Percentiles rank a stretch among this genome's conserved stretches.
Evolutionary conservation across 345 rosid species (phyloP).

Genomic region (Pugionium cornutum): DNA sequence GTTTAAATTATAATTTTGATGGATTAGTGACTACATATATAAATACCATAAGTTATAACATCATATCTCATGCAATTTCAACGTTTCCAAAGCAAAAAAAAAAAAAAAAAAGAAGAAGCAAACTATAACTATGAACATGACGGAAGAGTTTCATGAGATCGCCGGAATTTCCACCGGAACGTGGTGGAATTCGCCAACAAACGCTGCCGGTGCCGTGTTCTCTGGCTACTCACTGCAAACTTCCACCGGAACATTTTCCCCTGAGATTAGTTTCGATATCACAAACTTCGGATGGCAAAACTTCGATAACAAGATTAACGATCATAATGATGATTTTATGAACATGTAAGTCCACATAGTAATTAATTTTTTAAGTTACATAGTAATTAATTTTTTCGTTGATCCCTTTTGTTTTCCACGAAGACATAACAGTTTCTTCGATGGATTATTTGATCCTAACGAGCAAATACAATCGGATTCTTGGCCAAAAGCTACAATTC

Average conservation of each 20-base stretch:
- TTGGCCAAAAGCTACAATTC: slow-evolving; percentile 18
- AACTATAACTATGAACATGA: slow-evolving; percentile 45
- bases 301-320: slow-evolving; percentile 24
- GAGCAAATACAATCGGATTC: slow-evolving; percentile 24
- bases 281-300: slow-evolving; percentile 34
- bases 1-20: not conserved
- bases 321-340: slow-evolving; percentile 31
- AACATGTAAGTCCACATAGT: slow-evolving; percentile 23
- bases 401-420: not conserved
- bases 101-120: slow-evolving; percentile 2
- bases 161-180: slow-evolving; percentile 60
- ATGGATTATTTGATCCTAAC: slow-evolving; percentile 38
- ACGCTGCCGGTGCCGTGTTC: slow-evolving; percentile 17
- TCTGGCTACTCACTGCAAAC: slow-evolving; percentile 27
- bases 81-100: slow-evolving; percentile 21
- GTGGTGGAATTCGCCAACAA: slow-evolving; percentile 67
- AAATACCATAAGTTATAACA: slow-evolving; percentile 26
- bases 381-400: not conserved
- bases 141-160: slow-evolving; percentile 65
- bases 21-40: slow-evolving; percentile 18
- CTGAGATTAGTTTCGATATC: slow-evolving; percentile 31
- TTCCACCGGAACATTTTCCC: slow-evolving; percentile 8
- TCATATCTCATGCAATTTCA: slow-evolving; percentile 36
- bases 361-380: not conserved
- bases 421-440: slow-evolving; percentile 37